Evolutionary conservation across 768 basidiomycete genomes (phyloP), one percentile per base, ranked within the genome.

Genomic region (Leccinum subtestaceum): DNA sequence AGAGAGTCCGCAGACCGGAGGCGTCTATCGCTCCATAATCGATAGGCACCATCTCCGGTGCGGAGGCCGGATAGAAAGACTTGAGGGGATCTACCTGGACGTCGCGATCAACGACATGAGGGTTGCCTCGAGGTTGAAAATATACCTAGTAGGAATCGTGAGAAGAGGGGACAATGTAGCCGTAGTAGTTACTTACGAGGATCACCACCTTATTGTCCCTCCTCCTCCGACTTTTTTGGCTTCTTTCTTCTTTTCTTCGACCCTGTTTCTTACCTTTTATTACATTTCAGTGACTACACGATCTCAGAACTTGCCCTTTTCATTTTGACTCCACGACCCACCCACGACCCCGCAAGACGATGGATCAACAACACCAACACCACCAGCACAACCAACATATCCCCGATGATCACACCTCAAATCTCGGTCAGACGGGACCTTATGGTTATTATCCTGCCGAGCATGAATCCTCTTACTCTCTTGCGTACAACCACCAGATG

Each of bases 371-470:
- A 60, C 73, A 73, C 43, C 71, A 72, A 60, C 73, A 73, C 43
- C 71, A 73, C 29, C 71, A 77, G 60, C 78, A 80, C 56, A 73
- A 77, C 63, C 80, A 75, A 34, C 72, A 74, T 58, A 79, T 85
- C 63, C 76, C 74, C 60, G 79, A 81, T 68, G 81, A 83, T 75
- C 80, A 80, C 66, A 70, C 67, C 67, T 62, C 73, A 61, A 72
- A 74, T 69, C 73, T 81, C 65, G 60, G 56, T 62, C 72, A 77
- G 63, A 68, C 77, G 43, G 70, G 74, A 21, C 67, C 74, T 63
- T 84, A 82, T 73, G 72, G 67, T 60, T 86, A 80, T 77, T 85
- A 84, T 72, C 68, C 76, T 59, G 61, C 76, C 65, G 83, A 85
- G 57, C 82, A 82, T 66, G 82, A 85, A 61, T 74, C 77, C 70